These are phyloP conservation scores for Corynascus novoguineensis DNA, from an alignment of 495 filamentous ascomycete genomes.

Conservation along the genomic window DNA sequence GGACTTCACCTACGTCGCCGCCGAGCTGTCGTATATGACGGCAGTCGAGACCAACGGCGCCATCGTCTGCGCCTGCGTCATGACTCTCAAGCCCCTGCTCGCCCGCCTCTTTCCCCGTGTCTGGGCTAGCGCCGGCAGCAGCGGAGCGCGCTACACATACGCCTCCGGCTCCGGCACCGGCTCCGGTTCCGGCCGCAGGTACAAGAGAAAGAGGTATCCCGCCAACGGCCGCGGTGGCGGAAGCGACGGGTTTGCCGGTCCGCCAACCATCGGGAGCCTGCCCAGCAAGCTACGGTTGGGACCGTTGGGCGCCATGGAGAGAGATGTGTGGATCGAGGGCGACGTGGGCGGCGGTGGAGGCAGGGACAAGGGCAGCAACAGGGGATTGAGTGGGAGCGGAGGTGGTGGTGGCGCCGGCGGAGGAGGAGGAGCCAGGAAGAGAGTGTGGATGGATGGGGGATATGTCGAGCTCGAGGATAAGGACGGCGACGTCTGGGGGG, in stretches of 20 bases:
- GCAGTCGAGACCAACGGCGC: constrained; percentile 40
- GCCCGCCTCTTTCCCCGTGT: constrained; percentile 31
- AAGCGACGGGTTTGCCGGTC: constrained; percentile 8
- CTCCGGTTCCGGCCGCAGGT: neutral
- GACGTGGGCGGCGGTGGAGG: neutral
- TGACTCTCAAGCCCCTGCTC: constrained; percentile 32
- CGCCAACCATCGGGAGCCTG: constrained; percentile 26
- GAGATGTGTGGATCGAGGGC: constrained; percentile 7
- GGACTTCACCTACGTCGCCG: constrained; percentile 29
- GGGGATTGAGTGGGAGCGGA: neutral
- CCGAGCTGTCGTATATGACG: constrained; percentile 40
- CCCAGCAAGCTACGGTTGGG: constrained; percentile 12
- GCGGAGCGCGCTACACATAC: neutral
- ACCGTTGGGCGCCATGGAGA: constrained; percentile 1
- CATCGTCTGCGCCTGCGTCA: constrained; percentile 39
- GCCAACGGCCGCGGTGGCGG: no score
- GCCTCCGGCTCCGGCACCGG: neutral
- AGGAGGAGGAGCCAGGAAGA: neutral
- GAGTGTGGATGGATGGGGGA: constrained; percentile 8
- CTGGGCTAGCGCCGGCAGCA: neutral
- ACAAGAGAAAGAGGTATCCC: neutral
- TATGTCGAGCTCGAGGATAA: constrained; percentile 27
- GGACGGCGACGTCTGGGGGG: constrained; percentile 2
- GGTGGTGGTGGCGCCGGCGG: constrained; percentile 2
- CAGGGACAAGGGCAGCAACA: neutral